Conservation (phyloP, 306 rosid species). For the Vachellia pachyceras region DNA sequence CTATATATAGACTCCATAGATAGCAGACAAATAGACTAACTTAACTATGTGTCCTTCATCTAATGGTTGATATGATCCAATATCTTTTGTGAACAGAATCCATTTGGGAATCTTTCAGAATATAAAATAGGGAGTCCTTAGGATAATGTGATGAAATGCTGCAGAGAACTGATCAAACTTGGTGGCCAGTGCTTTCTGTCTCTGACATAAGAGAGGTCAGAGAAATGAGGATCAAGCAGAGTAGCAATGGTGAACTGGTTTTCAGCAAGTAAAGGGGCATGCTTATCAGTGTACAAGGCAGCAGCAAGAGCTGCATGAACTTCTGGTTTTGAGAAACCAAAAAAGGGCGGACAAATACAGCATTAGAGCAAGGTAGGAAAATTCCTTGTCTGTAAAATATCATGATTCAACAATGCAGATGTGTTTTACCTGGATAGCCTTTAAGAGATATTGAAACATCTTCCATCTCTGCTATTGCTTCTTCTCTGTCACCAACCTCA, state of each 20-base stretch:
- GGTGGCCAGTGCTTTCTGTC: conserved; percentile 94
- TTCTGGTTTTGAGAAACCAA: conserved; percentile 48
- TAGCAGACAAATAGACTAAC: background rate
- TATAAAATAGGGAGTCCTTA: conserved; percentile 36
- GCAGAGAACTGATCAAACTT: conserved; percentile 76
- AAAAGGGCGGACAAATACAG: background rate
- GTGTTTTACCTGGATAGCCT: conserved; percentile 78
- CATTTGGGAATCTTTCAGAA: background rate
- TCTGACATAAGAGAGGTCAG: conserved; percentile 77
- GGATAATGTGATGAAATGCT: conserved; percentile 77
- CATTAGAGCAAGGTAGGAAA: conserved; percentile 28
- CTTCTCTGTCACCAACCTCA: conserved; percentile 82
- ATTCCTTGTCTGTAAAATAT: conserved; percentile 18
- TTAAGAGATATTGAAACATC: conserved; percentile 85
- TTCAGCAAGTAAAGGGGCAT: conserved; percentile 78
- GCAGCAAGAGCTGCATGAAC: conserved; percentile 95
- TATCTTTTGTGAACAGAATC: background rate
- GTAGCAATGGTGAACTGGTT: conserved; percentile 84
- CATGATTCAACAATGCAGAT: conserved; percentile 11
- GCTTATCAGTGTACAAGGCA: conserved; percentile 79
- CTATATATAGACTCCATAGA: background rate
- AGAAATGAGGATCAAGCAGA: conserved; percentile 82
- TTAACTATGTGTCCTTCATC: background rate
- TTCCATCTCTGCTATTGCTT: conserved; percentile 91
- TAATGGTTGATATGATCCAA: background rate